These are phyloP conservation scores for Ichthyophthirius multifiliis DNA, from an alignment of 169 alveolate genomes.

Conservation along the genomic window DNA sequence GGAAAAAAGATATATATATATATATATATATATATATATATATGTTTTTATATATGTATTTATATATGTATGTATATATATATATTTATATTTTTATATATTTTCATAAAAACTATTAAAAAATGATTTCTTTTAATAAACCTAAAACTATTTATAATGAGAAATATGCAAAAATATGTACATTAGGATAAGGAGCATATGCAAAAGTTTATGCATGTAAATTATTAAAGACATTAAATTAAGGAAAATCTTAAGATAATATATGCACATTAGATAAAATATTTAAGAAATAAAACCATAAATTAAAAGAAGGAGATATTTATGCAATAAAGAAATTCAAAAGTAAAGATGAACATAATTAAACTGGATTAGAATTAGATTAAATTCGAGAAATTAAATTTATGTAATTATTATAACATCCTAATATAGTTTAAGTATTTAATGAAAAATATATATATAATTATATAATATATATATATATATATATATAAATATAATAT, in stretches of 20 bases:
- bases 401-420: conserved; percentile 10
- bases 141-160: too few relatives aligned
- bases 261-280: neutral
- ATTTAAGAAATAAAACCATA: neutral
- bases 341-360: neutral
- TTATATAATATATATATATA: neutral
- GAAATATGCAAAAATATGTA: too few relatives aligned
- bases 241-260: neutral
- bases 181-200: neutral
- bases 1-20: too few relatives aligned
- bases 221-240: neutral
- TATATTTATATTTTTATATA: too few relatives aligned
- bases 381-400: conserved; percentile 6
- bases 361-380: neutral
- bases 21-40: too few relatives aligned
- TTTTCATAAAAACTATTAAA: too few relatives aligned
- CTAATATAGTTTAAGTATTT: conserved; percentile 7
- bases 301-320: neutral
- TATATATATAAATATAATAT: neutral
- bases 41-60: too few relatives aligned
- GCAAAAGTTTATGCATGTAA: neutral
- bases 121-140: too few relatives aligned
- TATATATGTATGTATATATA: too few relatives aligned
- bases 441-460: neutral
- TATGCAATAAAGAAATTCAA: neutral